phyloP scores from a whole-genome alignment of 2,329 filamentous ascomycete species.

The Phaeosphaeriaceae sp. region DNA sequence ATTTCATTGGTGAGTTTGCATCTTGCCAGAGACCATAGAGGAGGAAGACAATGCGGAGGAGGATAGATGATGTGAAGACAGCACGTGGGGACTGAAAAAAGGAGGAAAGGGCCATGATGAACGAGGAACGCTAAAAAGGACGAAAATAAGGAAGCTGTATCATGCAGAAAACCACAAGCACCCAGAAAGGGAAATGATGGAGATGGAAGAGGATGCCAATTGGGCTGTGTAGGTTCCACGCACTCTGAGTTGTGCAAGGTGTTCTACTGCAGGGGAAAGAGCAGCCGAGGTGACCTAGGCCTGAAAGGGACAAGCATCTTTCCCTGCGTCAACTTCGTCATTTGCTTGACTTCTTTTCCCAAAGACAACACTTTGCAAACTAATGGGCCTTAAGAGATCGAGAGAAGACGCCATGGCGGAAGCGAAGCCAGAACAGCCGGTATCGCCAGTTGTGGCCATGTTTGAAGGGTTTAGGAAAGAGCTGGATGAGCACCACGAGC shows the following conservation, averaged over 20 bases:
- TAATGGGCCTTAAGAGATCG: slow-evolving; percentile 40
- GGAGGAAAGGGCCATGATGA: slow-evolving; percentile 33
- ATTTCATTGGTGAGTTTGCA: slow-evolving; percentile 88
- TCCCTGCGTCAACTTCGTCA: slow-evolving; percentile 21
- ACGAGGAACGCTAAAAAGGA: not conserved
- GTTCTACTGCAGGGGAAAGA: slow-evolving; percentile 11
- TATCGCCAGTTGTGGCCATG: slow-evolving; percentile 66
- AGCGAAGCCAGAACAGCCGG: slow-evolving; percentile 35
- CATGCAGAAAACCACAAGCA: slow-evolving; percentile 5
- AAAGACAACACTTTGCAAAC: slow-evolving; percentile 14
- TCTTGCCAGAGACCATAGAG: slow-evolving; percentile 94
- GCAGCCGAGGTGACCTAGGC: slow-evolving; percentile 28
- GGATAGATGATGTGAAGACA: slow-evolving; percentile 55
- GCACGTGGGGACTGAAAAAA: slow-evolving; percentile 43
- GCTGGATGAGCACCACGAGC: slow-evolving; percentile 92
- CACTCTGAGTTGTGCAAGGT: not conserved
- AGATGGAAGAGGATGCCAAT: not conserved
- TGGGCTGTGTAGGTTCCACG: not conserved
- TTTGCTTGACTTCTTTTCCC: slow-evolving; percentile 29
- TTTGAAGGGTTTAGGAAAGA: slow-evolving; percentile 87
- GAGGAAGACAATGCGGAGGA: slow-evolving; percentile 75
- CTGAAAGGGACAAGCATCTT: slow-evolving; percentile 18
- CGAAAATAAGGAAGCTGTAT: not conserved
- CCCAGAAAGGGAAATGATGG: not conserved
- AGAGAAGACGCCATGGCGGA: slow-evolving; percentile 46